Percentiles rank a stretch among this genome's conserved stretches.
phyloP scores from a whole-genome alignment of 306 rosid genomes.

The Trichosanthes truncata region DNA sequence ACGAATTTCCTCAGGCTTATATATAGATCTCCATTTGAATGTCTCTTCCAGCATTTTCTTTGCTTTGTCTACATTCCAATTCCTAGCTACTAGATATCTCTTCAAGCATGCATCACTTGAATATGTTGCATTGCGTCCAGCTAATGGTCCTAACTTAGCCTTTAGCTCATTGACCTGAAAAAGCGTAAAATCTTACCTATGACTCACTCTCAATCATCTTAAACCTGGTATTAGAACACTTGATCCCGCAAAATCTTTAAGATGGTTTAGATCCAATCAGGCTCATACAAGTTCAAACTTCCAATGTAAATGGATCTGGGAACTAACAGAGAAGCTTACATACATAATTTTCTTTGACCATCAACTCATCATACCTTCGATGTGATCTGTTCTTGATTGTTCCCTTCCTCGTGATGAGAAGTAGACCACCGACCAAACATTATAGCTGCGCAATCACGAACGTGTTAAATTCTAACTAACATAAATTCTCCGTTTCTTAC shows the following conservation, averaged over 20 bases:
- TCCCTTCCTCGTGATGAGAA: constrained; percentile 8
- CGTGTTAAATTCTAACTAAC: not conserved
- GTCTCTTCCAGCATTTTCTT: constrained; percentile 76
- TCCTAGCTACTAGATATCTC: constrained; percentile 38
- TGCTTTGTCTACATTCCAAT: constrained; percentile 37
- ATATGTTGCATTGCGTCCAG: constrained; percentile 20
- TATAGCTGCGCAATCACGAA: not conserved
- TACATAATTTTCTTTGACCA: not conserved
- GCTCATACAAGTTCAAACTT: not conserved
- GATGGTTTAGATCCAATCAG: not conserved
- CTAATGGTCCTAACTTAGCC: constrained; percentile 44
- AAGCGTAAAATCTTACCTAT: not conserved
- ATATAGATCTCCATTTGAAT: constrained; percentile 57
- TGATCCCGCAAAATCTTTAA: not conserved
- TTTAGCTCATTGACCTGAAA: constrained; percentile 62
- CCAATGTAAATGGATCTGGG: not conserved
- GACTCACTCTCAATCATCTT: not conserved
- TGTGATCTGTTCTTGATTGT: not conserved
- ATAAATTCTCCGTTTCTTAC: not conserved
- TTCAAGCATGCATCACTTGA: constrained; percentile 35
- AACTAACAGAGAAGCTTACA: not conserved
- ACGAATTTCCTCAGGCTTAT: constrained; percentile 50
- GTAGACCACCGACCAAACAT: constrained; percentile 4
- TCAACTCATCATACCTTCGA: constrained; percentile 2
- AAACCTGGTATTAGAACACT: not conserved